Conservation (phyloP, 345 rosid genomes). For the Eucalyptus sp. region DNA sequence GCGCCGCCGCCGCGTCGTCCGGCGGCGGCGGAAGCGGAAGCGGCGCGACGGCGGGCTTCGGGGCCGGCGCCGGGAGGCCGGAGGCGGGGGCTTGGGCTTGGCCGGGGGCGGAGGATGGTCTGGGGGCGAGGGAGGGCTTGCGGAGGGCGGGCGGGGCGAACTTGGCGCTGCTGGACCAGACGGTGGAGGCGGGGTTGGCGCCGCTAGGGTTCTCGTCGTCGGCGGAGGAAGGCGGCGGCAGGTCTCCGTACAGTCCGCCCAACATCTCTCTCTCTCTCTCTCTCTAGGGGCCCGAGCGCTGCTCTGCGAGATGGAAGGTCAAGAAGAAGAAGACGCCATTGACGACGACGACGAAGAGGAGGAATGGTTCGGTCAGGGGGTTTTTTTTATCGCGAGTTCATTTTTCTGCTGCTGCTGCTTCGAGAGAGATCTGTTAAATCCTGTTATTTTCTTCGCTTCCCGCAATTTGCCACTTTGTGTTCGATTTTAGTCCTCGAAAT, state of each 20-base stretch:
- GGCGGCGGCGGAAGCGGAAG: not conserved
- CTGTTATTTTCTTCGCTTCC: not conserved
- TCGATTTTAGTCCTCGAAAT: not conserved
- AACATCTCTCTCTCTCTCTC: constrained; percentile 28
- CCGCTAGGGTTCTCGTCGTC: constrained; percentile 64
- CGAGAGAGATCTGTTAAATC: not conserved
- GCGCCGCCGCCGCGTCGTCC: constrained; percentile 14
- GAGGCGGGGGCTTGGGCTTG: constrained; percentile 30
- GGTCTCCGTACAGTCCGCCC: constrained; percentile 94
- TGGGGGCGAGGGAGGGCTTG: constrained; percentile 61
- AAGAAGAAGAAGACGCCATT: not conserved
- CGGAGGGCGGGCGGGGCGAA: constrained; percentile 96
- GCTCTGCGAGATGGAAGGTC: not conserved
- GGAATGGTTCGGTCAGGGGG: too few relatives aligned
- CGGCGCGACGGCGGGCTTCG: not conserved
- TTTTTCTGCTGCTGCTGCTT: not conserved
- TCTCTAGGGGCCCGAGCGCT: not conserved
- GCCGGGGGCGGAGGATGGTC: constrained; percentile 48
- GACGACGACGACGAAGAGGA: not conserved
- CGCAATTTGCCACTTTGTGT: not conserved
- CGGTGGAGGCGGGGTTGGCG: constrained; percentile 30
- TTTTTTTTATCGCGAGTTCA: not conserved
- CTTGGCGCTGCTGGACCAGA: constrained; percentile 78
- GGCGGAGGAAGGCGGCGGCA: constrained; percentile 86
- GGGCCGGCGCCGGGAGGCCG: not conserved